phyloP scores from a whole-genome alignment of 2,329 filamentous ascomycete genomes.

The Cadophora luteo-olivacea region DNA sequence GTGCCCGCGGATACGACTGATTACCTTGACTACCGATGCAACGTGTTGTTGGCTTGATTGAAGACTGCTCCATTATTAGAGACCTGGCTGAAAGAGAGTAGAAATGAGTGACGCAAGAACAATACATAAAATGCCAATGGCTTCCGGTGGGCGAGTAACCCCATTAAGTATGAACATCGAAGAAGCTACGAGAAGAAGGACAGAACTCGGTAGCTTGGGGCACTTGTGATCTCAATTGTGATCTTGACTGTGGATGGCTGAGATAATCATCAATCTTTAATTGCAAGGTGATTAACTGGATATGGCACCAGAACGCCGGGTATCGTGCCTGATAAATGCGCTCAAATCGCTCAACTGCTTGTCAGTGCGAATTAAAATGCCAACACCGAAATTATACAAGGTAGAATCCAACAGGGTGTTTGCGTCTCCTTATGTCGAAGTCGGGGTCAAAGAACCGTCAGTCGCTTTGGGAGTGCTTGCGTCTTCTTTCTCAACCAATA shows the following conservation, averaged over 20 bases:
- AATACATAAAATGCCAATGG: no score
- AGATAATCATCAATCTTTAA: neutral
- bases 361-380: neutral
- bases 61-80: no score
- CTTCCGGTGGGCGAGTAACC: neutral
- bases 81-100: no score
- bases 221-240: neutral
- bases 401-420: neutral
- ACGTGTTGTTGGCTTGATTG: no score
- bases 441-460: neutral
- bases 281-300: neutral
- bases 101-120: no score
- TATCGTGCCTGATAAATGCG: slow-evolving; percentile 14
- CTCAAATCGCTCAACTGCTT: neutral
- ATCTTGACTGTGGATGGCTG: neutral
- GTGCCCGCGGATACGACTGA: no score
- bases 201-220: neutral
- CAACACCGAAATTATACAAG: neutral
- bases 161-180: neutral
- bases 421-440: neutral
- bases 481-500: slow-evolving; percentile 42
- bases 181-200: neutral
- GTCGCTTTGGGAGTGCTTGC: slow-evolving; percentile 12
- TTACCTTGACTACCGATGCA: no score
- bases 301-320: neutral